Percentiles rank a stretch among this genome's conserved stretches.
phyloP scores from a whole-genome alignment of 1,139 yeast genomes.

The Lodderomyces margitis region DNA sequence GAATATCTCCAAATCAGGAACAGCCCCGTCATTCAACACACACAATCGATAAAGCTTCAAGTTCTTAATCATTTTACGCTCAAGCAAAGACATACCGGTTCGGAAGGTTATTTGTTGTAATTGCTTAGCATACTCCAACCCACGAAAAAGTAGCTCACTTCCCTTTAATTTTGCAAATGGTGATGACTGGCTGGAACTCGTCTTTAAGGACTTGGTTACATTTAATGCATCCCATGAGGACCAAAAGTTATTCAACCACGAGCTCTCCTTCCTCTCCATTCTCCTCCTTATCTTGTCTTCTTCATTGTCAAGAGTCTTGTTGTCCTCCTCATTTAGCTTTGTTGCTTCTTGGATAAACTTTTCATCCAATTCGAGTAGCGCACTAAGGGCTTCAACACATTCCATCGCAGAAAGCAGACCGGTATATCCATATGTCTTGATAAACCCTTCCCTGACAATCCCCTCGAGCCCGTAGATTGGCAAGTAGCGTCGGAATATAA shows the following conservation, averaged over 20 bases:
- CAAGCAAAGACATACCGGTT: conserved; percentile 86
- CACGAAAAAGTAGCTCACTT: conserved; percentile 61
- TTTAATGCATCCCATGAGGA: conserved; percentile 87
- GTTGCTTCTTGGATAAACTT: conserved; percentile 20
- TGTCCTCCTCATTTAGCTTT: conserved; percentile 19
- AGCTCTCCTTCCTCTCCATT: conserved; percentile 55
- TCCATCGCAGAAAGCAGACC: conserved; percentile 92
- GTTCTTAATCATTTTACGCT: conserved; percentile 75
- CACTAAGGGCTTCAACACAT: conserved; percentile 84
- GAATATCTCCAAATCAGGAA: conserved; percentile 76
- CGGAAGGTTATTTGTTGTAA: conserved; percentile 84
- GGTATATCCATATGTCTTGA: conserved; percentile 80
- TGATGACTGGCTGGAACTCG: conserved; percentile 5
- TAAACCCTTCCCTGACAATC: conserved; percentile 79
- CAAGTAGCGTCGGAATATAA: conserved; percentile 57
- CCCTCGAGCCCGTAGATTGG: conserved; percentile 82
- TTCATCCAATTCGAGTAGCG: conserved; percentile 71
- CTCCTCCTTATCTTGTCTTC: conserved; percentile 41
- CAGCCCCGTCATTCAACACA: conserved; percentile 75
- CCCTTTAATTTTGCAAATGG: conserved; percentile 39
- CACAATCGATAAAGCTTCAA: conserved; percentile 80
- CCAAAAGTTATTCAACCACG: conserved; percentile 93
- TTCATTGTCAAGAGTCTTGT: conserved; percentile 22
- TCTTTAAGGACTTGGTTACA: conserved; percentile 26
- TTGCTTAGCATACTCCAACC: conserved; percentile 74